These are phyloP conservation scores for Boletus eberwhitei DNA, from an alignment of 768 basidiomycete genomes.

Conservation along the genomic window DNA sequence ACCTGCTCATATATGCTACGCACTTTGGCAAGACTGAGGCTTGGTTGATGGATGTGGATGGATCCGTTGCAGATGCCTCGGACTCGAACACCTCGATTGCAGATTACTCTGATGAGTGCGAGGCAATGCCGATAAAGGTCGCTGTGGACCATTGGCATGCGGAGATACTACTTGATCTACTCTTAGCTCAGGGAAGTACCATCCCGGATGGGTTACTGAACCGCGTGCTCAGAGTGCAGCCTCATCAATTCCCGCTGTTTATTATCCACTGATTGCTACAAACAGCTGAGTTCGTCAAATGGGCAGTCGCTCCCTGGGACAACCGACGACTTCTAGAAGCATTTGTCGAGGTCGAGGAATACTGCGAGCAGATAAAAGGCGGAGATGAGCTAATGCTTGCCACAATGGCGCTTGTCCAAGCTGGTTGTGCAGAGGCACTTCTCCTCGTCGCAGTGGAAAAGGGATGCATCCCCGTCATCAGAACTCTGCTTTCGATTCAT, in stretches of 20 bases:
- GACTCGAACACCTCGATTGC: neutral
- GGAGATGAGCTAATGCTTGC: neutral
- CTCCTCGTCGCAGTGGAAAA: conserved; percentile 6
- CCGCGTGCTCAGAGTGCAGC: neutral
- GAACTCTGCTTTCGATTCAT: neutral
- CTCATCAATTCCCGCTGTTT: conserved; percentile 2
- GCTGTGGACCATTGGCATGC: conserved; percentile 3
- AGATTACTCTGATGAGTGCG: neutral
- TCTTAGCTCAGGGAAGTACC: neutral
- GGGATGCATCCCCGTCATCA: neutral
- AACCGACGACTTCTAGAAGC: conserved; percentile 1
- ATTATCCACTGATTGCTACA: neutral
- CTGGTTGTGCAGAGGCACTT: neutral
- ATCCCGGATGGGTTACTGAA: neutral
- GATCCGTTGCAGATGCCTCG: neutral
- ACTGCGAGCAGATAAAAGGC: neutral
- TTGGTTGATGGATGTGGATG: neutral
- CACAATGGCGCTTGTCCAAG: neutral
- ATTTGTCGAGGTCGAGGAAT: neutral
- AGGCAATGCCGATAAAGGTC: neutral
- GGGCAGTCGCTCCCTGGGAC: neutral
- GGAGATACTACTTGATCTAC: neutral
- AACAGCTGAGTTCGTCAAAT: neutral
- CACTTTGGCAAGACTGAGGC: neutral
- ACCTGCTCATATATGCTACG: conserved; percentile 12